Percentiles rank a stretch among this genome's conserved stretches.
Conservation (phyloP, 2,329 filamentous ascomycete species). For the Plenodomus biglobosus region DNA sequence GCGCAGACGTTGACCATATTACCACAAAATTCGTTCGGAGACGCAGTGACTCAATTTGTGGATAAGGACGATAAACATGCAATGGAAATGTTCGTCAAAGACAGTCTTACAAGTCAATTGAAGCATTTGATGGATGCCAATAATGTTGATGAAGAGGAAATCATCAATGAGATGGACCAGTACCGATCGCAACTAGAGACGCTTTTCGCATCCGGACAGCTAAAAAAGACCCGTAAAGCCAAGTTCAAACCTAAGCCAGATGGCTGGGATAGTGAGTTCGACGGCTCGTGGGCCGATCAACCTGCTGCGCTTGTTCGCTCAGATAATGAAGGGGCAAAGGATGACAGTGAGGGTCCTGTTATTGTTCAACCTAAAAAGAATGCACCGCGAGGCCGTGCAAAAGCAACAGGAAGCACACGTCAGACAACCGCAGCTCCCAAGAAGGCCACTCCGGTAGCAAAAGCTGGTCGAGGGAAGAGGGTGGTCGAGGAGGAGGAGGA, state of each 20-base stretch:
- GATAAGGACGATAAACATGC: constrained; percentile 94
- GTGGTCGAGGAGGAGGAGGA: constrained; percentile 50
- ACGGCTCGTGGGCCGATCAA: constrained; percentile 83
- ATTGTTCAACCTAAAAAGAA: constrained; percentile 42
- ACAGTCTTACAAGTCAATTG: constrained; percentile 48
- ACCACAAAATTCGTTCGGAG: constrained; percentile 87
- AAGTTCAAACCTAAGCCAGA: constrained; percentile 74
- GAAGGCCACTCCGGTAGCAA: constrained; percentile 39
- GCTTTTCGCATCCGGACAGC: constrained; percentile 65
- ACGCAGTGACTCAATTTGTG: constrained; percentile 90
- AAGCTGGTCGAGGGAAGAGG: constrained; percentile 43
- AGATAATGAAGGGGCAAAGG: constrained; percentile 53
- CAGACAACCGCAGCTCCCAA: constrained; percentile 31
- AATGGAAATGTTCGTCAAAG: constrained; percentile 60
- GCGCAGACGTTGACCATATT: constrained; percentile 90
- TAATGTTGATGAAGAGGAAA: constrained; percentile 67
- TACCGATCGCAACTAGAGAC: constrained; percentile 71
- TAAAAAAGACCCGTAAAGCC: constrained; percentile 57
- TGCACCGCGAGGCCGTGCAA: constrained; percentile 50
- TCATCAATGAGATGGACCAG: constrained; percentile 72
- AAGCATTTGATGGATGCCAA: constrained; percentile 54
- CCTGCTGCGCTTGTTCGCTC: constrained; percentile 64
- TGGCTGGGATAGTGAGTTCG: constrained; percentile 85
- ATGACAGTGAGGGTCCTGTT: constrained; percentile 37
- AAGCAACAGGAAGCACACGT: constrained; percentile 45